A percentile compares a stretch with the other conserved stretches of the same genome.
Conservation (phyloP, 805 yeast genomes). For the Jamesozyma lodderae region DNA sequence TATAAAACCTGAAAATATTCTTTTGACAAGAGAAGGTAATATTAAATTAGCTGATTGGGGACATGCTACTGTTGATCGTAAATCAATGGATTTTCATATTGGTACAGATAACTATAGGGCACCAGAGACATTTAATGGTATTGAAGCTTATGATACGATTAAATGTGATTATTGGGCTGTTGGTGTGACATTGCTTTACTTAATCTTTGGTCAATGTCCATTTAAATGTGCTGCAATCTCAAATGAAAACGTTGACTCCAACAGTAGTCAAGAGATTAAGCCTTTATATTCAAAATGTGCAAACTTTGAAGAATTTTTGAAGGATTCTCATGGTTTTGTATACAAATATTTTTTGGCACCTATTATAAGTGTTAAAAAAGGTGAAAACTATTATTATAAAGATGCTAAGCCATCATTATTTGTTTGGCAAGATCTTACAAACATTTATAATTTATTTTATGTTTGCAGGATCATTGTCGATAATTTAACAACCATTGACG, state of each 20-base stretch:
- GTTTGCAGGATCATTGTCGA: slow-evolving; percentile 12
- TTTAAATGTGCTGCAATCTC: slow-evolving; percentile 37
- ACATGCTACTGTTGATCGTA: slow-evolving; percentile 38
- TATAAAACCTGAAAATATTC: slow-evolving; percentile 63
- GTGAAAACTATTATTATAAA: slow-evolving; percentile 3
- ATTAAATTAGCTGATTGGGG: slow-evolving; percentile 73
- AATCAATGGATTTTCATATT: slow-evolving; percentile 32
- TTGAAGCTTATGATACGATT: slow-evolving; percentile 50
- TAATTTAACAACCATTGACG: slow-evolving; percentile 9
- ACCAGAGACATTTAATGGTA: slow-evolving; percentile 59
- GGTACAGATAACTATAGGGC: slow-evolving; percentile 92
- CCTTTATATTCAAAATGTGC: not conserved
- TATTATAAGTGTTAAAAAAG: slow-evolving; percentile 7
- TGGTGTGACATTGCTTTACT: slow-evolving; percentile 71
- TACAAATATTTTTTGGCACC: slow-evolving; percentile 19
- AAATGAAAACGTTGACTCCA: not conserved
- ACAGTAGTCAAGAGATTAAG: not conserved
- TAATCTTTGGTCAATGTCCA: slow-evolving; percentile 78
- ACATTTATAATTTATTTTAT: slow-evolving; percentile 8
- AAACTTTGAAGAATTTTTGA: slow-evolving; percentile 36
- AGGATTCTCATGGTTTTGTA: slow-evolving; percentile 17
- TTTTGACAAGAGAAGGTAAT: slow-evolving; percentile 42
- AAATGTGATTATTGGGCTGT: slow-evolving; percentile 82
- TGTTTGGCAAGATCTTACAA: slow-evolving; percentile 13
- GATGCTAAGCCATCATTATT: slow-evolving; percentile 10